Evolutionary conservation across 139 green algal species (phyloP).

Genomic region (Chlorella sp.): DNA sequence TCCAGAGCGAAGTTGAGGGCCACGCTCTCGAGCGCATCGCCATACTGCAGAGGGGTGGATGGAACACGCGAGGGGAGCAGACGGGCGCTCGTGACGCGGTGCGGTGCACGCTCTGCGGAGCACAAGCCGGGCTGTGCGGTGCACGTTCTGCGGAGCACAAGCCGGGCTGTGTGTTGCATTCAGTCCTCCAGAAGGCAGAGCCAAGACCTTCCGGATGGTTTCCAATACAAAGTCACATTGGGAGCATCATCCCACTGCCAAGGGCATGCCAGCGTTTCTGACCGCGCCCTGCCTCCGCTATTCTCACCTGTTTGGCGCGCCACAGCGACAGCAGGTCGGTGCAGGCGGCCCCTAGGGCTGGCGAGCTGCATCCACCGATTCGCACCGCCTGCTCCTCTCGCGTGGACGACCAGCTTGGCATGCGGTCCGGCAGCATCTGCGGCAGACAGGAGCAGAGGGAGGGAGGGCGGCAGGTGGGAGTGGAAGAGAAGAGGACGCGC

Average conservation of each 20-base stretch:
- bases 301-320: not conserved
- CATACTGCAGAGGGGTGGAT: not conserved
- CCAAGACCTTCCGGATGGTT: no score
- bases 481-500: no score
- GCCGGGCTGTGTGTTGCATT: no score
- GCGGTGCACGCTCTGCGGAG: not conserved
- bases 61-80: not conserved
- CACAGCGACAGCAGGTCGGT: conserved; percentile 9
- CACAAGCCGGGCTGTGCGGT: no score
- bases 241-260: no score
- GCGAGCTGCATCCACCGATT: not conserved
- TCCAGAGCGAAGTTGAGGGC: not conserved
- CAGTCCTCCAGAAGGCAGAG: no score
- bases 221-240: no score
- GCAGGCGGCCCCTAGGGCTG: not conserved
- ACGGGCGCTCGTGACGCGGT: no score
- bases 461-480: no score
- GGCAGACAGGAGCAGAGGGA: not conserved
- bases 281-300: not conserved
- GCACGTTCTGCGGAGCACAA: not conserved
- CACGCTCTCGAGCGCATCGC: not conserved
- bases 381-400: not conserved
- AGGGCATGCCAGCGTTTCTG: no score
- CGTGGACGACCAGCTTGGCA: not conserved
- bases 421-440: not conserved